phyloP scores from a whole-genome alignment of 805 yeast genomes.

The Nakazawaea wyomingensis region DNA sequence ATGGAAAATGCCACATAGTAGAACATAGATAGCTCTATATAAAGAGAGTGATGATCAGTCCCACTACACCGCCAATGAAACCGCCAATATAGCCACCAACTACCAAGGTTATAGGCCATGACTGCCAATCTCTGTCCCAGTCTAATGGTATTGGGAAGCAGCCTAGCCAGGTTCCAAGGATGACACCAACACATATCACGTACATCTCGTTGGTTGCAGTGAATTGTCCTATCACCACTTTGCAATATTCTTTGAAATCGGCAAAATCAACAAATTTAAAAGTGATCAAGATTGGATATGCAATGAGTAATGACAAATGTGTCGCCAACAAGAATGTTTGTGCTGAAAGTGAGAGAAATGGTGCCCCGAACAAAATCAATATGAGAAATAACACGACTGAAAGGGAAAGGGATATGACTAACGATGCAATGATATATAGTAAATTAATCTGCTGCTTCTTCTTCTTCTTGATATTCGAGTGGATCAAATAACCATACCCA shows the following conservation, averaged over 20 bases:
- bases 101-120: conserved; percentile 87
- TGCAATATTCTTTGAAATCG: conserved; percentile 14
- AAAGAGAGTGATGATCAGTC: conserved; percentile 22
- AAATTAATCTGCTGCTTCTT: conserved; percentile 13
- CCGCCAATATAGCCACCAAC: conserved; percentile 77
- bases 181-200: conserved; percentile 34
- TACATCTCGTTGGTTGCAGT: conserved; percentile 29
- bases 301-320: conserved; percentile 55
- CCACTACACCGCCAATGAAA: conserved; percentile 23
- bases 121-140: conserved; percentile 98
- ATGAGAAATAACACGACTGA: conserved; percentile 33
- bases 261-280: conserved; percentile 36
- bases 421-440: conserved; percentile 24
- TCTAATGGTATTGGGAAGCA: conserved; percentile 92
- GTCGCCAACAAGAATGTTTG: conserved; percentile 59
- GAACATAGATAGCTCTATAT: too few relatives aligned
- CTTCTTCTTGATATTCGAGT: conserved; percentile 2
- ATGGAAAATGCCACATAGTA: too few relatives aligned
- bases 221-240: conserved; percentile 41
- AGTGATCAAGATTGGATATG: conserved; percentile 58
- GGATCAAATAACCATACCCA: conserved; percentile 28
- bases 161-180: conserved; percentile 85
- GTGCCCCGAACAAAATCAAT: conserved; percentile 76
- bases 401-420: conserved; percentile 28
- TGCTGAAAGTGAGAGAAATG: conserved; percentile 44